Conservation (phyloP, 345 rosid species). For the Iberis pinnata region DNA sequence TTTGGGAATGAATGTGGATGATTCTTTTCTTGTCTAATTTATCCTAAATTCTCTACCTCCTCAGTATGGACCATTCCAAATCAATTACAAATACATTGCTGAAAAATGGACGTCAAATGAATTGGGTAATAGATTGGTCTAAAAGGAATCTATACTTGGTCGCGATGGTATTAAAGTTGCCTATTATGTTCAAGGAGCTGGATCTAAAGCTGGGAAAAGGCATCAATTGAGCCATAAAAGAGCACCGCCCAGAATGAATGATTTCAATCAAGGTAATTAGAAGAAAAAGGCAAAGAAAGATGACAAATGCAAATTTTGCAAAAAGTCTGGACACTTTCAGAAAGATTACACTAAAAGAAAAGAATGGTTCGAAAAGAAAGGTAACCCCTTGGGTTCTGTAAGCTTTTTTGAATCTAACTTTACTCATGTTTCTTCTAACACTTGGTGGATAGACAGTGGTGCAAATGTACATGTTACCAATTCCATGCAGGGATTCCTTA, state of each 20-base stretch:
- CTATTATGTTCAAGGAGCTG: slow-evolving; percentile 1
- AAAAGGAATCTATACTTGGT: neutral
- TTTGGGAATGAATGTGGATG: neutral
- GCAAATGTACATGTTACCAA: neutral
- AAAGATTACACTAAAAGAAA: neutral
- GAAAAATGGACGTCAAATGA: neutral
- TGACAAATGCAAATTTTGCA: neutral
- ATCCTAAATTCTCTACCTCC: neutral
- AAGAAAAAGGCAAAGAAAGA: neutral
- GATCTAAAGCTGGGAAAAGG: neutral
- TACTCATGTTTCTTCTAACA: neutral
- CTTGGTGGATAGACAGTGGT: neutral
- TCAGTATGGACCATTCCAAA: neutral
- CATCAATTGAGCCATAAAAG: neutral
- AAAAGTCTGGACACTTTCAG: neutral
- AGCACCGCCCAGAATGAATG: neutral
- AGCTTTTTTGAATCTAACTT: neutral
- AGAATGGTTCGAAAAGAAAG: too few relatives aligned
- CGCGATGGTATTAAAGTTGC: neutral
- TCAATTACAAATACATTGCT: neutral
- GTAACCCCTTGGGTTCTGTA: neutral
- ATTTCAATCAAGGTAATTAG: neutral
- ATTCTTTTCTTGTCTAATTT: neutral
- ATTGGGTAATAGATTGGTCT: neutral
- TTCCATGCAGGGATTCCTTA: neutral